A percentile compares a stretch with the other conserved stretches of the same genome.
Conservation (phyloP, 2,329 filamentous ascomycete genomes). For the Lecanosticta acicola region DNA sequence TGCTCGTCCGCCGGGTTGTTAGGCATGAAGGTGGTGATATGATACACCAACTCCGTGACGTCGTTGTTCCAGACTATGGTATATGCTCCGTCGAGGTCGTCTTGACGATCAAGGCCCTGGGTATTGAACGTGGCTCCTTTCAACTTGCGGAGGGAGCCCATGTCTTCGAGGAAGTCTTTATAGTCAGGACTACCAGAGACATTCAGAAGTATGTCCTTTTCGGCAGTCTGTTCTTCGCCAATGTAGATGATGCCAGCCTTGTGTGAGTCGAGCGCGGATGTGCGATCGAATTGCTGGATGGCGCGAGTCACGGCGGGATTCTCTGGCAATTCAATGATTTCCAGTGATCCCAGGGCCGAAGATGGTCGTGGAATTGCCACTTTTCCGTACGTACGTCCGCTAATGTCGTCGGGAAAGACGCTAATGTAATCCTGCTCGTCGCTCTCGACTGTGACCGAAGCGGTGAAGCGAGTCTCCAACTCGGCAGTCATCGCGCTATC, state of each 20-base stretch:
- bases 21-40: conserved; percentile 96
- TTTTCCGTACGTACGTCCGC: conserved; percentile 27
- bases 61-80: conserved; percentile 93
- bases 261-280: conserved; percentile 85
- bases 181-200: conserved; percentile 83
- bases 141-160: conserved; percentile 76
- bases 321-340: conserved; percentile 61
- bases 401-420: conserved; percentile 26
- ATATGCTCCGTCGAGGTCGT: conserved; percentile 76
- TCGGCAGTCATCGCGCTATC: conserved; percentile 8
- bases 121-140: conserved; percentile 85
- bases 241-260: conserved; percentile 95
- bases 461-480: conserved; percentile 17
- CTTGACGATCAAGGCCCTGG: conserved; percentile 75
- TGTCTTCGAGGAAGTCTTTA: conserved; percentile 70
- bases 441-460: conserved; percentile 21
- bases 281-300: conserved; percentile 76
- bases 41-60: conserved; percentile 91
- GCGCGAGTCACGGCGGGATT: conserved; percentile 62
- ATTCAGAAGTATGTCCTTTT: conserved; percentile 81
- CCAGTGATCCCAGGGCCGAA: conserved; percentile 25
- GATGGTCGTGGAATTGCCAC: conserved; percentile 48
- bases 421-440: conserved; percentile 22
- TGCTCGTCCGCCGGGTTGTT: conserved; percentile 69
- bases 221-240: conserved; percentile 74